These are phyloP conservation scores for Peterozyma toletana DNA, from an alignment of 805 yeast species.

Conservation along the genomic window DNA sequence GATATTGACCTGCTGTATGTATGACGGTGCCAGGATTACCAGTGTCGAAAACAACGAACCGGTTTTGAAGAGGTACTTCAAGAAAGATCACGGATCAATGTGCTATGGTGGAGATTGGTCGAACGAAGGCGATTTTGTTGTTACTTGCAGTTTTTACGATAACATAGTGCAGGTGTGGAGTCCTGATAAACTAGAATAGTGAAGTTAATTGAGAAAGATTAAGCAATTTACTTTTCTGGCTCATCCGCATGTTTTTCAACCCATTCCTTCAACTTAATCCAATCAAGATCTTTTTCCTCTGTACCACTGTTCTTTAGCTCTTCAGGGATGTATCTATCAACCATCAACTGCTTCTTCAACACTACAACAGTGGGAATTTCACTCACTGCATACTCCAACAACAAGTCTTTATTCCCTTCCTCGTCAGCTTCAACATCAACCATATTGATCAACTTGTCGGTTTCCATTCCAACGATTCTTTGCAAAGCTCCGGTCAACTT, in stretches of 20 bases:
- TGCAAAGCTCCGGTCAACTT: constrained; percentile 57
- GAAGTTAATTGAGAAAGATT: background rate
- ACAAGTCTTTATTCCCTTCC: constrained; percentile 51
- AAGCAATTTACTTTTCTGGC: constrained; percentile 6
- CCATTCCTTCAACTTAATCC: constrained; percentile 35
- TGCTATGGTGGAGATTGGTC: constrained; percentile 95
- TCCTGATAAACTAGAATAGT: constrained; percentile 10
- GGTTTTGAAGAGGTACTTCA: constrained; percentile 35
- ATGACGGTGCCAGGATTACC: constrained; percentile 81
- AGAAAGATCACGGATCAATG: constrained; percentile 80
- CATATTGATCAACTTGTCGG: constrained; percentile 46
- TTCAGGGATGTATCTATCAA: constrained; percentile 26
- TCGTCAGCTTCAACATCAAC: constrained; percentile 72
- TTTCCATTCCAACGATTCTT: constrained; percentile 38
- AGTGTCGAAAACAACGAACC: constrained; percentile 22
- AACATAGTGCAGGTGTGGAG: constrained; percentile 73
- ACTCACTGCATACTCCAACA: constrained; percentile 44
- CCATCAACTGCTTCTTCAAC: constrained; percentile 57
- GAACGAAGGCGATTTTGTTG: constrained; percentile 36
- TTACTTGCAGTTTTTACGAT: constrained; percentile 92
- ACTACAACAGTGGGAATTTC: constrained; percentile 63
- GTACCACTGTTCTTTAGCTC: constrained; percentile 14
- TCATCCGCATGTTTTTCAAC: constrained; percentile 33
- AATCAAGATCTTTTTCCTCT: constrained; percentile 28
- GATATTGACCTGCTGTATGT: constrained; percentile 86